Evolutionary conservation across 2,329 filamentous ascomycete genomes (phyloP).

Genomic region (Epichloe glyceriae): DNA sequence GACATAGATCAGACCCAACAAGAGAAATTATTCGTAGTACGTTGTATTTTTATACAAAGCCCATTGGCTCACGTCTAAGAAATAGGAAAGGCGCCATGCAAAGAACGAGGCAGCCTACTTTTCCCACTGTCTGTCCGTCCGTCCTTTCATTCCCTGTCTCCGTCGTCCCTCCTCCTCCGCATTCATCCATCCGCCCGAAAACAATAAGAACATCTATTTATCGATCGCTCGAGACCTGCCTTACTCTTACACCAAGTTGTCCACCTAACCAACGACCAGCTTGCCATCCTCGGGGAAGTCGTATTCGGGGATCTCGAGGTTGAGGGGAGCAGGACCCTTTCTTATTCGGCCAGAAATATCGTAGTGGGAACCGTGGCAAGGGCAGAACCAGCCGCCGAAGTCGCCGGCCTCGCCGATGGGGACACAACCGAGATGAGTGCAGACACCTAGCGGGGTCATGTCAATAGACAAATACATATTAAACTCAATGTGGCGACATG

Average conservation of each 20-base stretch:
- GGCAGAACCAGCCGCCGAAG: conserved; percentile 99
- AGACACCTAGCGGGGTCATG: conserved; percentile 55
- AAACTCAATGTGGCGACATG: not conserved
- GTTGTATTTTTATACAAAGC: conserved; percentile 26
- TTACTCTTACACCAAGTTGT: conserved; percentile 11
- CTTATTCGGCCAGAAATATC: conserved; percentile 97
- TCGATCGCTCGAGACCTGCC: not conserved
- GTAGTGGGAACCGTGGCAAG: conserved; percentile 99
- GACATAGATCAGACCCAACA: not conserved
- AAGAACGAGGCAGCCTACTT: conserved; percentile 6
- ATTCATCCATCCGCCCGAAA: conserved; percentile 6
- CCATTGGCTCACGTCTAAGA: conserved; percentile 23
- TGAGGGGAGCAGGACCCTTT: conserved; percentile 92
- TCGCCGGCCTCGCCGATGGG: conserved; percentile 98
- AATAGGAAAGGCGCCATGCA: conserved; percentile 17
- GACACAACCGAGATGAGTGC: conserved; percentile 98
- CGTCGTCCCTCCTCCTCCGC: conserved; percentile 8
- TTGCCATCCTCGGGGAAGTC: conserved; percentile 83
- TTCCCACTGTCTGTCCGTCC: not conserved
- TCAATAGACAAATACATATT: not conserved
- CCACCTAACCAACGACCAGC: conserved; percentile 78
- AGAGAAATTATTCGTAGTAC: conserved; percentile 12
- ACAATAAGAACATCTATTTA: conserved; percentile 8
- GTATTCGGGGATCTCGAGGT: conserved; percentile 89
- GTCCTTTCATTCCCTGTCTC: not conserved